Percentiles rank a stretch among this genome's conserved stretches.
Conservation (phyloP, 257 asterid genomes). For the Fraxinus cuspidata region DNA sequence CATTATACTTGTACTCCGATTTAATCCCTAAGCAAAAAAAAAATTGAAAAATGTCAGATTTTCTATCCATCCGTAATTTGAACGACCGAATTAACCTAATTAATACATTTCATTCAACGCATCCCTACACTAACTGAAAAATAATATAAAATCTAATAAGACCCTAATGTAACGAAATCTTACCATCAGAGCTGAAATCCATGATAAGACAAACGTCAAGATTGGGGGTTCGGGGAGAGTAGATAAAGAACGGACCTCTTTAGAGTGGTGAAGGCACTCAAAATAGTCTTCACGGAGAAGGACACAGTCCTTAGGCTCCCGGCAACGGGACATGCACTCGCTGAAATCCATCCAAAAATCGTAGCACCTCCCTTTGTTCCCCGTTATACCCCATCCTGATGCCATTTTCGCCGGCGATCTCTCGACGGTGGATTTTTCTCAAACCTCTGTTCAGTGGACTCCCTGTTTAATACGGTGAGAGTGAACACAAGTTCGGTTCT, state of each 20-base stretch:
- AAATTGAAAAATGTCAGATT: neutral
- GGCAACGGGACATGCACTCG: constrained; percentile 92
- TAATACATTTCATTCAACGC: neutral
- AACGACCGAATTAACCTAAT: neutral
- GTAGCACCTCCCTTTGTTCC: constrained; percentile 94
- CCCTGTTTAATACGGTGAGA: neutral
- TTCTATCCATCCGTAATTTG: neutral
- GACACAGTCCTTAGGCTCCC: constrained; percentile 84
- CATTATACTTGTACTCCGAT: neutral
- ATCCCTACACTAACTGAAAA: neutral
- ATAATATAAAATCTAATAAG: neutral
- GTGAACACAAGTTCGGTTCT: neutral
- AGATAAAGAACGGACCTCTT: constrained; percentile 55
- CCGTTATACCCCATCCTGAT: constrained; percentile 97
- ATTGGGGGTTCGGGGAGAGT: neutral
- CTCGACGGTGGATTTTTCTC: constrained; percentile 10
- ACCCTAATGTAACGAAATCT: neutral
- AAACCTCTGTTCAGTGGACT: constrained; percentile 24
- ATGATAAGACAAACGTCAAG: neutral
- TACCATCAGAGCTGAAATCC: neutral
- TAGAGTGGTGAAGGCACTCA: constrained; percentile 97
- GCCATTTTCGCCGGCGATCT: constrained; percentile 50
- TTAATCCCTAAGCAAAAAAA: neutral
- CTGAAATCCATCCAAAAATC: constrained; percentile 98
- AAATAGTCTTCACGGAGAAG: constrained; percentile 95